Percentiles rank a stretch among this genome's conserved stretches.
These are phyloP conservation scores for Russula sp. DNA, from an alignment of 768 basidiomycete genomes.

Conservation along the genomic window DNA sequence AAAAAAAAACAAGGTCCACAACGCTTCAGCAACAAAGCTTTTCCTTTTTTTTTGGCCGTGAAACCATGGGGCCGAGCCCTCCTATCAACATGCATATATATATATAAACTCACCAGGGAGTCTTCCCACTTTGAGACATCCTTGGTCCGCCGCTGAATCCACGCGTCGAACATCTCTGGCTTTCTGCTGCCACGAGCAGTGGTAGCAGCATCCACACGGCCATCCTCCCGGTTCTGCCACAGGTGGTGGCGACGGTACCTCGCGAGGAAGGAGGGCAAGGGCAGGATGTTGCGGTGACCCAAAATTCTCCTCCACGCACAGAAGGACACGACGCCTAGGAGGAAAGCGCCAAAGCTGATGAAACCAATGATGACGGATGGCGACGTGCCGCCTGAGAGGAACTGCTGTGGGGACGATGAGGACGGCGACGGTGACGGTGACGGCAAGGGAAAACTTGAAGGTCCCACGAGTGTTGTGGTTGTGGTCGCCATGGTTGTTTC, in stretches of 20 bases:
- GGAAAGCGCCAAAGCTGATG: constrained; percentile 11
- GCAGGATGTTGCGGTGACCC: background rate
- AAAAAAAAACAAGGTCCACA: background rate
- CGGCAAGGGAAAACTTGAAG: too few relatives aligned
- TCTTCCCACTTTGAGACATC: constrained; percentile 4
- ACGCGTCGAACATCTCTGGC: constrained; percentile 17
- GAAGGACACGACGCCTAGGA: background rate
- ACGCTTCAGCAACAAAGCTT: too few relatives aligned
- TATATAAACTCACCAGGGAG: constrained; percentile 1
- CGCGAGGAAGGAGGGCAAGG: too few relatives aligned
- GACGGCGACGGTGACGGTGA: too few relatives aligned
- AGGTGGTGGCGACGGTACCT: too few relatives aligned
- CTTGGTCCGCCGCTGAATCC: background rate
- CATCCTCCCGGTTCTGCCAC: background rate
- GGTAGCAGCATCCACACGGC: background rate
- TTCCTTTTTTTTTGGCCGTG: too few relatives aligned
- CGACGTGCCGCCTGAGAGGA: constrained; percentile 1
- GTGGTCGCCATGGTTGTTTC: too few relatives aligned
- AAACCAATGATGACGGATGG: constrained; percentile 14
- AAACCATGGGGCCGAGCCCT: too few relatives aligned
- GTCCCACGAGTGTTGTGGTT: too few relatives aligned
- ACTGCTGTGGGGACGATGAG: background rate
- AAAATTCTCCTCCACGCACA: constrained; percentile 7
- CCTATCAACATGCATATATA: too few relatives aligned
- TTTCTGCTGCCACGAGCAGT: background rate